These are phyloP conservation scores for Adansonia gregorii DNA, from an alignment of 441 rosid species.

Conservation along the genomic window DNA sequence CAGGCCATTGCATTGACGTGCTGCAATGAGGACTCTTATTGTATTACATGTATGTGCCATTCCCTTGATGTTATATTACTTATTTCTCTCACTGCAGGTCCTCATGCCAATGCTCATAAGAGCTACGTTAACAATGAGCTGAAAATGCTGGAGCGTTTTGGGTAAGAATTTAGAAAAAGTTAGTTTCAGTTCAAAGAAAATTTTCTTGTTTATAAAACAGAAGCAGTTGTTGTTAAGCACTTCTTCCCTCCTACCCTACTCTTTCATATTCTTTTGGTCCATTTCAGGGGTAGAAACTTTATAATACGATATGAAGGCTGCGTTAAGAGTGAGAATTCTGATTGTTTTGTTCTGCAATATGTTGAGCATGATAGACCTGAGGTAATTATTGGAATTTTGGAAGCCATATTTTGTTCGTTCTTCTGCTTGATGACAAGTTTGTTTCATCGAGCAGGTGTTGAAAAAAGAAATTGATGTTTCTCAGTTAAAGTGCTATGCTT, in stretches of 20 bases:
- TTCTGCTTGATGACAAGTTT: conserved; percentile 31
- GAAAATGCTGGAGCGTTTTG: conserved; percentile 88
- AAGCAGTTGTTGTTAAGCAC: conserved; percentile 15
- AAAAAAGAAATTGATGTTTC: conserved; percentile 73
- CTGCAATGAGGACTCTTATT: neutral
- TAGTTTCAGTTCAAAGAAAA: neutral
- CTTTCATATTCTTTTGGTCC: conserved; percentile 21
- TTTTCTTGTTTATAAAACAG: neutral
- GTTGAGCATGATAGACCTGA: conserved; percentile 96
- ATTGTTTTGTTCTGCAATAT: conserved; percentile 89
- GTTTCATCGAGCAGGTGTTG: conserved; percentile 51
- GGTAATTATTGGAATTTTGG: conserved; percentile 40
- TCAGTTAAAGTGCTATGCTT: conserved; percentile 82
- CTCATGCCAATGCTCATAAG: conserved; percentile 79
- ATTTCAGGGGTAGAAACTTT: conserved; percentile 81
- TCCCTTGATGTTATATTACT: conserved; percentile 16
- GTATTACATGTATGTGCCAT: neutral
- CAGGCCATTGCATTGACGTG: conserved; percentile 15
- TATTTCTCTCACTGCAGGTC: conserved; percentile 54
- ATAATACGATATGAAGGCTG: conserved; percentile 79
- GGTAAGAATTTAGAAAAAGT: conserved; percentile 46
- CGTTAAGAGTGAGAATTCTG: conserved; percentile 71
- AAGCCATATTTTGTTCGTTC: conserved; percentile 15
- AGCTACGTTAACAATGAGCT: conserved; percentile 70
- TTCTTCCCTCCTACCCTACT: neutral